phyloP scores from a whole-genome alignment of 306 rosid species.

The Hippophae gyantsensis region DNA sequence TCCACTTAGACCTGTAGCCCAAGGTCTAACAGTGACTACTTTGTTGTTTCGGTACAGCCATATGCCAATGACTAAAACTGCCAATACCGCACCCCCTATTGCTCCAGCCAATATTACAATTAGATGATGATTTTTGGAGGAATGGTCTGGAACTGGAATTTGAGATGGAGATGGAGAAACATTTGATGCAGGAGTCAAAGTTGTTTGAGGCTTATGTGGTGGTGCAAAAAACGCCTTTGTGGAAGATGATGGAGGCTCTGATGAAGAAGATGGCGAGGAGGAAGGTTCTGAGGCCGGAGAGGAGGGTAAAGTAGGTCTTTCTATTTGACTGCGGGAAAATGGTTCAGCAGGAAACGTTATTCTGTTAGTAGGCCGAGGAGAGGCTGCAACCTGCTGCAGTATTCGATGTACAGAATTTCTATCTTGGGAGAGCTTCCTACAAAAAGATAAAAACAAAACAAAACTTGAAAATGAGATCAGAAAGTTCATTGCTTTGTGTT shows the following conservation, averaged over 20 bases:
- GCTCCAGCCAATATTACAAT: constrained; percentile 37
- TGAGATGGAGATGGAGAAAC: constrained; percentile 5
- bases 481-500: background rate
- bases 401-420: constrained; percentile 23
- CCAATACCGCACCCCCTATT: constrained; percentile 30
- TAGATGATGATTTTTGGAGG: background rate
- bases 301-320: background rate
- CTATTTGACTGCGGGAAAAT: background rate
- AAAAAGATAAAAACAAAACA: constrained; percentile 25
- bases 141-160: background rate
- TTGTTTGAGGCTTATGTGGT: background rate
- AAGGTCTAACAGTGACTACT: constrained; percentile 77
- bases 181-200: background rate
- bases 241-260: background rate
- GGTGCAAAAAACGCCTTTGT: background rate
- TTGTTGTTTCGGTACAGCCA: constrained; percentile 50
- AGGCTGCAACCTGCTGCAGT: background rate
- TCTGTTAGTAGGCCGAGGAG: too few species aligned
- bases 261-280: background rate
- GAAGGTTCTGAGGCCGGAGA: background rate
- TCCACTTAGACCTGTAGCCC: constrained; percentile 94
- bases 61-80: constrained; percentile 23
- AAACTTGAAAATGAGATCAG: constrained; percentile 1
- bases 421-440: constrained; percentile 30
- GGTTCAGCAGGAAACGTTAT: too few species aligned